phyloP scores from a whole-genome alignment of 2,329 filamentous ascomycete species.

The Fusarium sp. region DNA sequence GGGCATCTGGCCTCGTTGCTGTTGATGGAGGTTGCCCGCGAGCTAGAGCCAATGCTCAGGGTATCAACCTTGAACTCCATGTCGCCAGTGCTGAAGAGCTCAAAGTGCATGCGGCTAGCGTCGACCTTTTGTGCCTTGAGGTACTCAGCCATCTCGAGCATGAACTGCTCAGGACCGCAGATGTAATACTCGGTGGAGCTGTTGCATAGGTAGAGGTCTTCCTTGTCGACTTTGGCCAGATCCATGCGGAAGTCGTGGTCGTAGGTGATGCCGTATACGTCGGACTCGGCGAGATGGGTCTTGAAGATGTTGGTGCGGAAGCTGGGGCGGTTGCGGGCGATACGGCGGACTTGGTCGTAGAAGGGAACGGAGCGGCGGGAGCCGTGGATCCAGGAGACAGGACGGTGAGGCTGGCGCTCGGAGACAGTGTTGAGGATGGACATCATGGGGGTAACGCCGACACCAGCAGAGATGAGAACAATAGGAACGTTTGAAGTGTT shows the following conservation, averaged over 20 bases:
- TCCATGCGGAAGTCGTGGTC: slow-evolving; percentile 60
- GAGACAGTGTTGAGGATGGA: slow-evolving; percentile 70
- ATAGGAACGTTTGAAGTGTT: slow-evolving; percentile 57
- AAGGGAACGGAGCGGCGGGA: slow-evolving; percentile 66
- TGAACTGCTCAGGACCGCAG: slow-evolving; percentile 67
- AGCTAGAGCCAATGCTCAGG: slow-evolving; percentile 46
- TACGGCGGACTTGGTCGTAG: slow-evolving; percentile 61
- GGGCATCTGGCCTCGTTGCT: slow-evolving; percentile 33
- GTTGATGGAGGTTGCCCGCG: slow-evolving; percentile 26
- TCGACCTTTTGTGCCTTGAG: slow-evolving; percentile 57
- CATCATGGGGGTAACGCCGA: slow-evolving; percentile 70
- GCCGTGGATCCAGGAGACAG: slow-evolving; percentile 71
- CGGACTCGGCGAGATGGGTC: slow-evolving; percentile 60
- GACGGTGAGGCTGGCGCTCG: slow-evolving; percentile 59
- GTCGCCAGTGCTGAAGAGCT: slow-evolving; percentile 62
- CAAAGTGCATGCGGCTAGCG: slow-evolving; percentile 57
- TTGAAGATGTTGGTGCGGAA: slow-evolving; percentile 62
- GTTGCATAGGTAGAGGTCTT: slow-evolving; percentile 61
- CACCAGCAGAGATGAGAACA: slow-evolving; percentile 72
- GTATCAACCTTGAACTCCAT: slow-evolving; percentile 53
- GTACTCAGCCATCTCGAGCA: slow-evolving; percentile 62
- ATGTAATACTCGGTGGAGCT: slow-evolving; percentile 65
- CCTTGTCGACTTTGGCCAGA: slow-evolving; percentile 57
- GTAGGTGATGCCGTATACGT: slow-evolving; percentile 58
- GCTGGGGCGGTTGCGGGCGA: slow-evolving; percentile 55